Conservation (phyloP, 306 rosid genomes). For the Erythrophleum fordii region DNA sequence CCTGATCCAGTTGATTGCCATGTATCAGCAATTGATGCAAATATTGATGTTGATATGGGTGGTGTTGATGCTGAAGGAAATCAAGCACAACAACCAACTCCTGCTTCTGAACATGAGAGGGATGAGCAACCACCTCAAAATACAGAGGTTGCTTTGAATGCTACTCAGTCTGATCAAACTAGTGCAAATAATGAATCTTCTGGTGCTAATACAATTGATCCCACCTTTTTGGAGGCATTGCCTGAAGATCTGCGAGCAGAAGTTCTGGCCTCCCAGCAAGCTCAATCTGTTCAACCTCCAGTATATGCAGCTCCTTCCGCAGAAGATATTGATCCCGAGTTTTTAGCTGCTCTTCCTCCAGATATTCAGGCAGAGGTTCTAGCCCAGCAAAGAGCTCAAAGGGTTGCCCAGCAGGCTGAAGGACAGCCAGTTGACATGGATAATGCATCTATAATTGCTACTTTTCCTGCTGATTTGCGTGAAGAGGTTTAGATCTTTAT, state of each 20-base stretch:
- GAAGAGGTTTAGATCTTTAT: slow-evolving; percentile 78
- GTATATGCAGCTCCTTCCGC: slow-evolving; percentile 85
- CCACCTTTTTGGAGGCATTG: slow-evolving; percentile 96
- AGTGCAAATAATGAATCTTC: slow-evolving; percentile 68
- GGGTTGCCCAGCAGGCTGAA: slow-evolving; percentile 91
- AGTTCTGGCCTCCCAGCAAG: slow-evolving; percentile 98
- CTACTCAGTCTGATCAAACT: slow-evolving; percentile 64
- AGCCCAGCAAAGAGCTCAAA: slow-evolving; percentile 97
- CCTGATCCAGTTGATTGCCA: slow-evolving; percentile 57
- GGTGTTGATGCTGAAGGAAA: slow-evolving; percentile 63
- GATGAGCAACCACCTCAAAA: slow-evolving; percentile 64
- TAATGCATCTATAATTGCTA: slow-evolving; percentile 96
- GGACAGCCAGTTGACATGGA: slow-evolving; percentile 99
- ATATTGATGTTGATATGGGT: slow-evolving; percentile 81
- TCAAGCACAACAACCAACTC: slow-evolving; percentile 55
- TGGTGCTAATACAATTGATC: slow-evolving; percentile 88
- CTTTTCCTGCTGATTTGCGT: slow-evolving; percentile 98
- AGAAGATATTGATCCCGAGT: slow-evolving; percentile 97
- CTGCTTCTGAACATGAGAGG: slow-evolving; percentile 55
- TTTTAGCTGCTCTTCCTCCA: slow-evolving; percentile 99
- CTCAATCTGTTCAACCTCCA: slow-evolving; percentile 91
- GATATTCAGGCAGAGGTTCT: slow-evolving; percentile 97
- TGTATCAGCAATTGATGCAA: slow-evolving; percentile 53
- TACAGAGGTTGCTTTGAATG: slow-evolving; percentile 52
- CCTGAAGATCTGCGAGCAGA: slow-evolving; percentile 97